Evolutionary conservation across 306 rosid species (phyloP).

Genomic region (Herpetospermum pedunculosum): DNA sequence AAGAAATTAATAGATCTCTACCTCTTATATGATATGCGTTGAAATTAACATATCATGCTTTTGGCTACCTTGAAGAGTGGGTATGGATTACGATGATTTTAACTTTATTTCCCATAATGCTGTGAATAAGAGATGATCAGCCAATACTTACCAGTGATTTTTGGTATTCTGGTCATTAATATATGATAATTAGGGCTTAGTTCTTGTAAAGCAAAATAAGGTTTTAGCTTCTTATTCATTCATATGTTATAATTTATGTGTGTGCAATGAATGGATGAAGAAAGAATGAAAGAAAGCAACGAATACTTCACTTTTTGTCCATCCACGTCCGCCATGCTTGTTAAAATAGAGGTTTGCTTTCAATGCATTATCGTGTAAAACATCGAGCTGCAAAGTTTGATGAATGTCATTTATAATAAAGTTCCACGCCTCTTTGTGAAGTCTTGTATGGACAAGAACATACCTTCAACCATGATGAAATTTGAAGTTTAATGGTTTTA

Average conservation of each 20-base stretch:
- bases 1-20: background rate
- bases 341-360: background rate
- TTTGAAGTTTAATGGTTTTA: constrained; percentile 11
- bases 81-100: background rate
- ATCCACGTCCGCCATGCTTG: background rate
- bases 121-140: background rate
- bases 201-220: background rate
- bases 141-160: background rate
- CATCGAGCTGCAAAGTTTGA: background rate
- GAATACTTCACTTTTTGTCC: background rate
- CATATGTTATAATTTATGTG: background rate
- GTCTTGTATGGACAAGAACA: background rate
- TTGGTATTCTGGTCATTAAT: background rate
- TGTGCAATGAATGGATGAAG: background rate
- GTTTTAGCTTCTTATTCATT: background rate
- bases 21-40: background rate
- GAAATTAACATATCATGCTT: background rate
- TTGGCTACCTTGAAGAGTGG: background rate
- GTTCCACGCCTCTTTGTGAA: background rate
- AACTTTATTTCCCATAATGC: background rate
- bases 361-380: background rate
- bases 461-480: background rate
- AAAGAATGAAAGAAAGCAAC: background rate
- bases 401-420: background rate
- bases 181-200: background rate